These are phyloP conservation scores for Euclidium syriacum DNA, from an alignment of 345 rosid genomes.

Conservation along the genomic window DNA sequence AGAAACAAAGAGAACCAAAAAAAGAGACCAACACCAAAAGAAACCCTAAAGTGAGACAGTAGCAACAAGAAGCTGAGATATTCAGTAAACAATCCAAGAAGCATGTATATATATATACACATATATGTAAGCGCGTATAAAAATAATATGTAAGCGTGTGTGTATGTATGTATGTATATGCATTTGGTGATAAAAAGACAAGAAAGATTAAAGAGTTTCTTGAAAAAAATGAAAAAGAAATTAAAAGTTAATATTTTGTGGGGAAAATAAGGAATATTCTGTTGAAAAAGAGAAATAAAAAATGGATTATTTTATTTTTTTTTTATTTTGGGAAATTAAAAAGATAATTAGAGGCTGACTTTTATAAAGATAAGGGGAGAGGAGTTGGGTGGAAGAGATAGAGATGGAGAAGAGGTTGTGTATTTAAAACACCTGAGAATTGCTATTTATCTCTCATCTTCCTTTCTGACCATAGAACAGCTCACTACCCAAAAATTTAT, in stretches of 20 bases:
- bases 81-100: slow-evolving; percentile 24
- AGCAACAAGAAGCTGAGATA: slow-evolving; percentile 22
- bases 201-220: slow-evolving; percentile 3
- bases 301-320: not conserved
- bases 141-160: not conserved
- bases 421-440: slow-evolving; percentile 34
- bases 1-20: slow-evolving; percentile 16
- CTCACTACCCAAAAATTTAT: slow-evolving; percentile 10
- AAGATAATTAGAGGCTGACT: slow-evolving; percentile 24
- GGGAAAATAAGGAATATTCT: slow-evolving; percentile 6
- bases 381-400: slow-evolving; percentile 29
- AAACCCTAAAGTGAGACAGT: slow-evolving; percentile 31
- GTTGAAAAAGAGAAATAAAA: not conserved
- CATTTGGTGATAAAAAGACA: slow-evolving; percentile 20
- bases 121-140: not conserved
- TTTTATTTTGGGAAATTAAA: not conserved
- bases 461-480: slow-evolving; percentile 32
- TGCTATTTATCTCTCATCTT: slow-evolving; percentile 31
- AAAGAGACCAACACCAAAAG: slow-evolving; percentile 9
- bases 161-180: slow-evolving; percentile 6
- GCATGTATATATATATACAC: not conserved
- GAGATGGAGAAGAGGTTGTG: slow-evolving; percentile 22
- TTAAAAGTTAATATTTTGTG: not conserved
- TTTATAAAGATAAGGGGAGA: slow-evolving; percentile 8
- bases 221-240: not conserved